Conservation (phyloP, 78 protist species). For the Dictyostelium brefeldianum region DNA sequence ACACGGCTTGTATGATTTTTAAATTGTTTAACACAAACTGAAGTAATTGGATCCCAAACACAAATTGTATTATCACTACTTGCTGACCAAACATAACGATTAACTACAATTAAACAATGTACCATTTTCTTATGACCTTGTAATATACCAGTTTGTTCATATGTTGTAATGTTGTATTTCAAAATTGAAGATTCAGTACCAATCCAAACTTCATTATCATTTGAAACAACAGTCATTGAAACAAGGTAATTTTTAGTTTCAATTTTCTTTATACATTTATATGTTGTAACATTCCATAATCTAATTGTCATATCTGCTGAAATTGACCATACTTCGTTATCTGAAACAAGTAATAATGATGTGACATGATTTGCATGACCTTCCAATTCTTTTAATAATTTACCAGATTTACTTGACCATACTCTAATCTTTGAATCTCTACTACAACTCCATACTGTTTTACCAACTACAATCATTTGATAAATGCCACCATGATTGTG, state of each 20-base stretch:
- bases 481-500: constrained; percentile 60
- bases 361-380: constrained; percentile 73
- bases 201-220: constrained; percentile 61
- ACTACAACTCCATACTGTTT: constrained; percentile 60
- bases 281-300: constrained; percentile 32
- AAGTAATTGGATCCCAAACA: constrained; percentile 59
- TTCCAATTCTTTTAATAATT: constrained; percentile 50
- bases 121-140: constrained; percentile 75
- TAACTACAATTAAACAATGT: constrained; percentile 49
- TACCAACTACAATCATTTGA: constrained; percentile 49
- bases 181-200: constrained; percentile 57
- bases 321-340: constrained; percentile 33
- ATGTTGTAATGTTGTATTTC: constrained; percentile 17
- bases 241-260: constrained; percentile 66
- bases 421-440: constrained; percentile 65
- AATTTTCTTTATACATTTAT: constrained; percentile 61
- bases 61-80: constrained; percentile 38
- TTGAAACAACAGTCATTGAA: constrained; percentile 23
- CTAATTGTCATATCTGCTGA: constrained; percentile 70
- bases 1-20: constrained; percentile 45
- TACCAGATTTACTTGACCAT: constrained; percentile 59
- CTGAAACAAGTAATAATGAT: constrained; percentile 18
- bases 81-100: constrained; percentile 32
- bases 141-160: constrained; percentile 45
- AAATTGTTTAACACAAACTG: constrained; percentile 8